A percentile compares a stretch with the other conserved stretches of the same genome.
phyloP scores from a whole-genome alignment of 108 stramenopile species.

The Conticribra guillardii region DNA sequence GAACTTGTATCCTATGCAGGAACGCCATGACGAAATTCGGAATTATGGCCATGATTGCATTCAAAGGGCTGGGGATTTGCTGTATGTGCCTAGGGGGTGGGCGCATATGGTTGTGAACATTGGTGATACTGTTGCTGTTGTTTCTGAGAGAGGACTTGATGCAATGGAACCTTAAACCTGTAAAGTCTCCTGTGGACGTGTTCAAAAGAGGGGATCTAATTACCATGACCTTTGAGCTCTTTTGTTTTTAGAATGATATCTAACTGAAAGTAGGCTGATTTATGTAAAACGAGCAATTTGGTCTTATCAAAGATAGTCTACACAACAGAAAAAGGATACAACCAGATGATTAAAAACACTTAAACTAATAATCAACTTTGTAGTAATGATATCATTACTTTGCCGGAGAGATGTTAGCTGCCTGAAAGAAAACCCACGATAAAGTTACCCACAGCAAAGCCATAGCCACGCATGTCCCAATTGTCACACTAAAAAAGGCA shows the following conservation, averaged over 20 bases:
- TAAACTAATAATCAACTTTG: not conserved
- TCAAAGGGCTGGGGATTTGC: slow-evolving; percentile 94
- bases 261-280: too few species aligned
- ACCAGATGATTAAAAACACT: too few species aligned
- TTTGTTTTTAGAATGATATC: too few species aligned
- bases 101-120: slow-evolving; percentile 98
- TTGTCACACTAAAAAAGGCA: slow-evolving; percentile 59
- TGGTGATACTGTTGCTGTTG: slow-evolving; percentile 91
- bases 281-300: too few species aligned
- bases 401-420: slow-evolving; percentile 2
- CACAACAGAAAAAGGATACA: too few species aligned
- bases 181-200: too few species aligned
- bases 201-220: too few species aligned
- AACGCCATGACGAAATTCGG: slow-evolving; percentile 33
- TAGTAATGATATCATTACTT: not conserved
- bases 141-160: slow-evolving; percentile 47
- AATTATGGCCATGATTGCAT: slow-evolving; percentile 89
- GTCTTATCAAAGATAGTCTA: too few species aligned
- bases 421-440: slow-evolving; percentile 54
- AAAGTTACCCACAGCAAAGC: slow-evolving; percentile 64
- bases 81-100: slow-evolving; percentile 97
- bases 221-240: too few species aligned
- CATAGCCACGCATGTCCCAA: slow-evolving; percentile 54
- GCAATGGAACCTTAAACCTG: not conserved
- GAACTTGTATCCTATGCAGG: slow-evolving; percentile 39